Evolutionary conservation across 2,329 filamentous ascomycete species (phyloP).

Genomic region (Emmonsia crescens): DNA sequence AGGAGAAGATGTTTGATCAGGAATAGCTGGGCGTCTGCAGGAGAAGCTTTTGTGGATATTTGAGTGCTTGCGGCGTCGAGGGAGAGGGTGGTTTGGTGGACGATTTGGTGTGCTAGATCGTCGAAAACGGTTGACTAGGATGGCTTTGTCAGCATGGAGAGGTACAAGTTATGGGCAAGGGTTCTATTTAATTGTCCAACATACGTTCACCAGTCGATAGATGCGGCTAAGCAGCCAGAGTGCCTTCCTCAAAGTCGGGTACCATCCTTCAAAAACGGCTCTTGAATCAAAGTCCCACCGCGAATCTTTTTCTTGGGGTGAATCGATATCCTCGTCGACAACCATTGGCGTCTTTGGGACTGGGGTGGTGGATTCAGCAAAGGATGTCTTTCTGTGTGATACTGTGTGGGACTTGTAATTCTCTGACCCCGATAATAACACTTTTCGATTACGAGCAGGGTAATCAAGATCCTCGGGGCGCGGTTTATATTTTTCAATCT

Average conservation of each 20-base stretch:
- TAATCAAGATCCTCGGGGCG: constrained; percentile 56
- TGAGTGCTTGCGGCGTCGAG: constrained; percentile 64
- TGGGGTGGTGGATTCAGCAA: constrained; percentile 26
- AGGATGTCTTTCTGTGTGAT: constrained; percentile 43
- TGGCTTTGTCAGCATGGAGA: constrained; percentile 12
- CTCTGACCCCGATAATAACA: constrained; percentile 31
- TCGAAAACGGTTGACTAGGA: constrained; percentile 55
- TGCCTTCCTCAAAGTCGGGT: constrained; percentile 55
- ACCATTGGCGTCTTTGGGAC: constrained; percentile 41
- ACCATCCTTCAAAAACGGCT: constrained; percentile 50
- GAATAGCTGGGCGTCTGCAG: constrained; percentile 74
- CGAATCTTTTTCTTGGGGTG: constrained; percentile 31
- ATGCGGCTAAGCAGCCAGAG: constrained; percentile 60
- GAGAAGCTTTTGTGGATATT: constrained; percentile 52
- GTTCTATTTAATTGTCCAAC: background rate
- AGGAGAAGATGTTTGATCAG: constrained; percentile 90
- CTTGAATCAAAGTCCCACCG: constrained; percentile 47
- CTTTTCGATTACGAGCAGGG: constrained; percentile 41
- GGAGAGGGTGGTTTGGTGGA: constrained; percentile 79
- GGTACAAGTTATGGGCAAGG: background rate
- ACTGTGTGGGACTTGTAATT: constrained; percentile 33
- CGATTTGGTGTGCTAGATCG: constrained; percentile 66
- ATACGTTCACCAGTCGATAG: constrained; percentile 57
- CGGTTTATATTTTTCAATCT: constrained; percentile 56
- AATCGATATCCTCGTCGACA: constrained; percentile 42